Evolutionary conservation across 257 asterid species (phyloP), one percentile per base, ranked within the genome.

Genomic region (Fraxinus excelsior): DNA sequence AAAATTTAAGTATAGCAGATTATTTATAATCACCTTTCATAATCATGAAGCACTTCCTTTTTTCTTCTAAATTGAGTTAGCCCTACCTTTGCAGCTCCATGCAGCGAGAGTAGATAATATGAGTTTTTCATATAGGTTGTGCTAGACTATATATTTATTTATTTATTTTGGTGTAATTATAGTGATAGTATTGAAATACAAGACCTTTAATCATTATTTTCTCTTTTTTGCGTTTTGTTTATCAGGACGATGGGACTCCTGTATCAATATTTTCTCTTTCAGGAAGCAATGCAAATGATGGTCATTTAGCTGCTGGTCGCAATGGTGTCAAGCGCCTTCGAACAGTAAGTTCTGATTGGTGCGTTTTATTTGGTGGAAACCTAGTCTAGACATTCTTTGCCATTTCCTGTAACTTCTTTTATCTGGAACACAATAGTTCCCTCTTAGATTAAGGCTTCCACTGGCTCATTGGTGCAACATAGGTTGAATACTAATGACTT

Each of bases 311-410:
- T 86, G 99, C 99, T 80, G 99, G 97, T 18, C 97, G 99, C 44
- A 96, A 96, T 78, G 99, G 99, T 80, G 99, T 96, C 78, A 96
- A 96, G 86, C 94, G 98, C 76, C 93, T 96, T 80, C 96, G 98
- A 81, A 96, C 99, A 77, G 99, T 95, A 80, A 86, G 97, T 68
- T 79, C 44, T 70, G 34, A 35, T 70, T 51, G 71, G 65, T 80
- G 46, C 44, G 68, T 75, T 65, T 82, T 40, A 70, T 77, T 38
- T 72, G 44, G 3, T 13, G 65, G 26, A 56, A 19, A 56, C n/a
- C 26, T 74, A 19, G 28, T 80, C 32, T 56, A 9, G 19, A 56
- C 31, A 62, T 42, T 44, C 40, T 68, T 19, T 18, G 44, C 25
- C 72, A 68, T 58, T 58, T 64, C 19, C n/a, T 7, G 5, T 31